These are phyloP conservation scores for Verticillium dahliae DNA, from an alignment of 2,329 filamentous ascomycete species.

Conservation along the genomic window DNA sequence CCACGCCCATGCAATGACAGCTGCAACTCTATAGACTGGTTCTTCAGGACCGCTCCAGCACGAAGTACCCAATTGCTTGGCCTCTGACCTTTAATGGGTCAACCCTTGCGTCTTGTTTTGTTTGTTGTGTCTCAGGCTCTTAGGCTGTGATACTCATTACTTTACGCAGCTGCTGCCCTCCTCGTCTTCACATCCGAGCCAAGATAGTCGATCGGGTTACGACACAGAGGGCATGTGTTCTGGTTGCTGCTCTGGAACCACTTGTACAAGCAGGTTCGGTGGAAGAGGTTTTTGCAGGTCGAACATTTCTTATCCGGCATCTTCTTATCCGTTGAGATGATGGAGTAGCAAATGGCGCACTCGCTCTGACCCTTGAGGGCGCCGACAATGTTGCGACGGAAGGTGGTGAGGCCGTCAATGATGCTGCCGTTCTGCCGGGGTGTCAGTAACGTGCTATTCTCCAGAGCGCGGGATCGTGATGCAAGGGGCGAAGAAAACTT, in stretches of 20 bases:
- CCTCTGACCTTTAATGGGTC: no score
- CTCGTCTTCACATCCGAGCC: slow-evolving; percentile 28
- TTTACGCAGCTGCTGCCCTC: slow-evolving; percentile 4
- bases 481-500: slow-evolving; percentile 16
- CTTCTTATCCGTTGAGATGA: slow-evolving; percentile 82
- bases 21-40: no score
- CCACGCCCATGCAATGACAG: no score
- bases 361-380: slow-evolving; percentile 89
- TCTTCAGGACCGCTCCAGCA: no score
- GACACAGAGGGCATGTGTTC: slow-evolving; percentile 86
- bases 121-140: no score
- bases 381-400: slow-evolving; percentile 79
- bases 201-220: slow-evolving; percentile 71
- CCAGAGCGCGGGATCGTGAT: neutral
- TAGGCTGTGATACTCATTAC: no score
- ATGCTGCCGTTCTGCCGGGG: slow-evolving; percentile 64
- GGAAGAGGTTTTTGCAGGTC: slow-evolving; percentile 93
- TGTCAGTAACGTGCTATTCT: neutral
- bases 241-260: slow-evolving; percentile 96
- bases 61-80: no score
- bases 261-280: slow-evolving; percentile 82
- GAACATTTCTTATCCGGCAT: slow-evolving; percentile 86
- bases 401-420: slow-evolving; percentile 78
- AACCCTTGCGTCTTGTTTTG: no score
- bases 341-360: slow-evolving; percentile 94